Conservation (phyloP, 164 flowering plant species). For the Malania oleifera region DNA sequence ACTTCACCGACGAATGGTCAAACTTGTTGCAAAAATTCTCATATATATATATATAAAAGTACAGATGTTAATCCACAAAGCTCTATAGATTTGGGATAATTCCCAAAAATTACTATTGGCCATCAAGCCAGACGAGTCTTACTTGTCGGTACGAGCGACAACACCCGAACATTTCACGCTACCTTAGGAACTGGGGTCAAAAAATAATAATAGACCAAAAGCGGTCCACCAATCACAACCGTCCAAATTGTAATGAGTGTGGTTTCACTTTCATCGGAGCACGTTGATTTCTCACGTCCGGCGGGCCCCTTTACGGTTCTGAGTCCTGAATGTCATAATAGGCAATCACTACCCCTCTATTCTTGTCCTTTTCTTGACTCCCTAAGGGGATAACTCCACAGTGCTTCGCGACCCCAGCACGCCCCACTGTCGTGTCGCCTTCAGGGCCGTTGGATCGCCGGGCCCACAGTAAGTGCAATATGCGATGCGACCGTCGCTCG, state of each 20-base stretch:
- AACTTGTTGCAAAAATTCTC: too few species aligned
- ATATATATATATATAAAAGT: too few species aligned
- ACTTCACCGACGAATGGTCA: too few species aligned
- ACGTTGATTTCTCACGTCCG: conserved; percentile 8
- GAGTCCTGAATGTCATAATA: conserved; percentile 25
- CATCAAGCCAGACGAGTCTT: too few species aligned
- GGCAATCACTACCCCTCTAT: conserved; percentile 15
- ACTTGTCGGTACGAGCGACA: not conserved
- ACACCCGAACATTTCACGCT: not conserved
- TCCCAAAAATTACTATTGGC: too few species aligned
- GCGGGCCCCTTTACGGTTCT: conserved; percentile 16
- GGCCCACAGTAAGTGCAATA: too few species aligned
- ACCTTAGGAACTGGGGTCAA: conserved; percentile 10
- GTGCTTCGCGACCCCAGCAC: not conserved
- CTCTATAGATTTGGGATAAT: too few species aligned
- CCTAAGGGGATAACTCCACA: not conserved
- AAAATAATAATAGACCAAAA: conserved; percentile 12
- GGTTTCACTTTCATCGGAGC: not conserved
- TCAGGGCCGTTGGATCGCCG: too few species aligned
- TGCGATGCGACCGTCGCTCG: too few species aligned
- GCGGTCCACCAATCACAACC: conserved; percentile 20
- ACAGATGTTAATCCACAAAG: too few species aligned
- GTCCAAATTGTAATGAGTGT: conserved; percentile 22
- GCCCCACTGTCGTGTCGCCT: too few species aligned
- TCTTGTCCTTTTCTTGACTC: not conserved